A percentile compares a stretch with the other conserved stretches of the same genome.
Conservation (phyloP, 148 eudicot genomes). For the Vaccinium darrowii region DNA sequence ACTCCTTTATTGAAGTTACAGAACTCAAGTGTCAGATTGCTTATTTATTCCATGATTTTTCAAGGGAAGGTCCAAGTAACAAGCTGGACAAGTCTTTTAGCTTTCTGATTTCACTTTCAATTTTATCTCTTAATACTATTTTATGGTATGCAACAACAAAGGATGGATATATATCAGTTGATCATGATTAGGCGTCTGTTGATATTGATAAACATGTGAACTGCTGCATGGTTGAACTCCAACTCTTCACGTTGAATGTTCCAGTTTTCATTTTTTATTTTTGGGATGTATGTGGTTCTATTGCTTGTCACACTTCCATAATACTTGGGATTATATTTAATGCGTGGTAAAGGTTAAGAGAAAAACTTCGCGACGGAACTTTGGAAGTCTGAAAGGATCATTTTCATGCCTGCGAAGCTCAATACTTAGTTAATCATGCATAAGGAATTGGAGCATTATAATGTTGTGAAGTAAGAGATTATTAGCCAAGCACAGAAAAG, state of each 20-base stretch:
- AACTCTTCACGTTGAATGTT: neutral
- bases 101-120: neutral
- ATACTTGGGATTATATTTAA: neutral
- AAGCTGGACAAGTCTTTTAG: neutral
- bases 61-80: neutral
- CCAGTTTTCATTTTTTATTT: neutral
- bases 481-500: neutral
- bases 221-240: constrained; percentile 10
- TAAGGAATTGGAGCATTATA: neutral
- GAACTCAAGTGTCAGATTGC: neutral
- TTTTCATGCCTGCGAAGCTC: neutral
- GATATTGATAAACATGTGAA: neutral
- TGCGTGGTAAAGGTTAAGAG: neutral
- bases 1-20: neutral
- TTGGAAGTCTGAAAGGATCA: neutral
- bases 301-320: neutral
- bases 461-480: neutral
- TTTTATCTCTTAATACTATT: neutral
- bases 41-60: neutral
- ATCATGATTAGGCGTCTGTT: neutral
- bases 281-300: neutral
- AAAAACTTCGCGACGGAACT: neutral
- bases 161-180: neutral
- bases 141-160: neutral
- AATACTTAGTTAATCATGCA: neutral